Evolutionary conservation across 257 asterid species (phyloP).

Genomic region (Paulownia fortunei): DNA sequence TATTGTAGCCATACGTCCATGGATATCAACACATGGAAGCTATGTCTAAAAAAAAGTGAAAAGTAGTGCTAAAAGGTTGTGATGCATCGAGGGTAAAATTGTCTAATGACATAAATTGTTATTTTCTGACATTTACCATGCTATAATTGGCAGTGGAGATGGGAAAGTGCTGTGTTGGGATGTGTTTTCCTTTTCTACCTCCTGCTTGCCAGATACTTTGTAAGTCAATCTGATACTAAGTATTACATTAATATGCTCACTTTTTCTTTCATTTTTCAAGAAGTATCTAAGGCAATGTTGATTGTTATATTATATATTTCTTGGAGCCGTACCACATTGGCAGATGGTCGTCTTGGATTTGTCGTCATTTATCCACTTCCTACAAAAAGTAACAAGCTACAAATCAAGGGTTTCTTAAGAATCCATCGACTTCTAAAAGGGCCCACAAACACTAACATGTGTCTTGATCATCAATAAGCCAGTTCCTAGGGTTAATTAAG

Average conservation of each 20-base stretch:
- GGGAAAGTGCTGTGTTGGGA: slow-evolving; percentile 96
- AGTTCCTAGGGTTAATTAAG: no score
- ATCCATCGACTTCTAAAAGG: background rate
- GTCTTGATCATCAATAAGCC: background rate
- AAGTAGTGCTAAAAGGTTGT: background rate
- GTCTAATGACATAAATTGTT: background rate
- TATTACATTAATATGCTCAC: no score
- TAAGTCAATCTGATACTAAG: slow-evolving; percentile 48
- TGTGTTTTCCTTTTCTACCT: slow-evolving; percentile 86
- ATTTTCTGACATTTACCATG: background rate
- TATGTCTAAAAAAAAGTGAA: background rate
- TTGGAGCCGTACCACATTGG: no score
- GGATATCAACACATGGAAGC: no score
- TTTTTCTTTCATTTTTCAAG: no score
- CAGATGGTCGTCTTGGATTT: background rate
- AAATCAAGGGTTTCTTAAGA: background rate
- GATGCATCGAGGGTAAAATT: background rate
- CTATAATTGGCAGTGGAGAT: slow-evolving; percentile 82
- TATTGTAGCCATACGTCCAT: no score
- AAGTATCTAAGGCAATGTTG: no score
- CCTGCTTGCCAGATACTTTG: slow-evolving; percentile 70
- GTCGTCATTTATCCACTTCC: slow-evolving; percentile 3
- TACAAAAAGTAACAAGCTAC: background rate
- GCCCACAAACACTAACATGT: background rate
- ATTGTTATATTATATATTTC: no score